Conservation (phyloP, 306 rosid genomes). For the Cyclanthera cordifolia region DNA sequence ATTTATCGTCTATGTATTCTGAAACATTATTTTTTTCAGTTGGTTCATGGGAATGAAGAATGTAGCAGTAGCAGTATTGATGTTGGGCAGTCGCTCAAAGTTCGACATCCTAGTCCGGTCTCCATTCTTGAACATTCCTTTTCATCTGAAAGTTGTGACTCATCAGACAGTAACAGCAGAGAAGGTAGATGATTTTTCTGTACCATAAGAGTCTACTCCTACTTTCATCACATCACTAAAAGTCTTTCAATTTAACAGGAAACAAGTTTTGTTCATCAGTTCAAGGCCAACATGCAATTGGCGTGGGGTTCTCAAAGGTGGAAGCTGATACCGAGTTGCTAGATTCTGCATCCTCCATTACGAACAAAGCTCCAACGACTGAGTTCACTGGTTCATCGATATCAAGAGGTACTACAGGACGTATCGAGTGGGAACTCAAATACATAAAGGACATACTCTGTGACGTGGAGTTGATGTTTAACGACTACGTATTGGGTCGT, state of each 20-base stretch:
- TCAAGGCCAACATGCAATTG: constrained; percentile 44
- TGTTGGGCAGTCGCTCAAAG: constrained; percentile 19
- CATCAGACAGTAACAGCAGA: constrained; percentile 50
- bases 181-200: constrained; percentile 45
- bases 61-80: constrained; percentile 26
- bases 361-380: constrained; percentile 23
- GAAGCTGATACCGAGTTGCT: constrained; percentile 54
- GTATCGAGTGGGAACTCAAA: constrained; percentile 51
- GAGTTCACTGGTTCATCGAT: constrained; percentile 18
- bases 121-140: constrained; percentile 74
- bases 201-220: background rate
- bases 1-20: background rate
- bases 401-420: constrained; percentile 16
- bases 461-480: constrained; percentile 54
- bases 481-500: constrained; percentile 47
- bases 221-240: background rate
- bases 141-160: constrained; percentile 68
- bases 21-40: constrained; percentile 29
- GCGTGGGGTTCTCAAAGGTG: too few relatives aligned
- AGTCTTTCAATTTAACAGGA: constrained; percentile 32
- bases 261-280: constrained; percentile 53
- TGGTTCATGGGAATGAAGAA: constrained; percentile 29
- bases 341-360: constrained; percentile 77
- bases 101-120: constrained; percentile 72
- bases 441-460: constrained; percentile 56